Conservation (phyloP, 2,329 filamentous ascomycete species). For the Xylaria sp. region DNA sequence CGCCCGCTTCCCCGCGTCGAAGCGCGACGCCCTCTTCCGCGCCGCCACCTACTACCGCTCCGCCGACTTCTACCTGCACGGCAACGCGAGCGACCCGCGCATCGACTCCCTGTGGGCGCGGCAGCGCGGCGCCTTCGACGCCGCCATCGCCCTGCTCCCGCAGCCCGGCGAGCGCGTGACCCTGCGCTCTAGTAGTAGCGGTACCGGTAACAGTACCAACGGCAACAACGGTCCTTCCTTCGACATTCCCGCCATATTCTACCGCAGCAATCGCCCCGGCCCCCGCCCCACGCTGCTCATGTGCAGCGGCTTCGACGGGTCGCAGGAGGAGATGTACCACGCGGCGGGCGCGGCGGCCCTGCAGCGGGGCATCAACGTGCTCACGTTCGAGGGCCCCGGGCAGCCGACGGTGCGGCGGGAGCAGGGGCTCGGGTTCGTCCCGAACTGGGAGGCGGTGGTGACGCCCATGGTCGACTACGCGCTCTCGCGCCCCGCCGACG, state of each 20-base stretch:
- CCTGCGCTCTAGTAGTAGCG: conserved; percentile 32
- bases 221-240: too few species aligned
- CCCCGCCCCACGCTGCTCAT: conserved; percentile 39
- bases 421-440: conserved; percentile 27
- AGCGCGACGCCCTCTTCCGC: conserved; percentile 35
- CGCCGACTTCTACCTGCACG: conserved; percentile 15
- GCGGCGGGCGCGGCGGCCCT: conserved; percentile 33
- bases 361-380: conserved; percentile 35
- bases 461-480: conserved; percentile 24
- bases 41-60: conserved; percentile 12
- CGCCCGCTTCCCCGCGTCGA: conserved; percentile 26
- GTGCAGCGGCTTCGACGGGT: conserved; percentile 41
- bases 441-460: conserved; percentile 25
- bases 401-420: conserved; percentile 23
- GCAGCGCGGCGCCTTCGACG: conserved; percentile 36
- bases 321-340: conserved; percentile 44
- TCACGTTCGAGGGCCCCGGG: conserved; percentile 23
- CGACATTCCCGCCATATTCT: conserved; percentile 28
- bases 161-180: conserved; percentile 36
- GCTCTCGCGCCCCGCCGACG: conserved; percentile 12
- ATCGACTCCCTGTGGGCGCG: conserved; percentile 32
- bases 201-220: too few species aligned
- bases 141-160: conserved; percentile 35
- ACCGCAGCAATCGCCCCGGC: conserved; percentile 13
- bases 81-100: conserved; percentile 10